These are phyloP conservation scores for Candida tropicalis DNA, from an alignment of 1,139 yeast genomes.

Conservation along the genomic window DNA sequence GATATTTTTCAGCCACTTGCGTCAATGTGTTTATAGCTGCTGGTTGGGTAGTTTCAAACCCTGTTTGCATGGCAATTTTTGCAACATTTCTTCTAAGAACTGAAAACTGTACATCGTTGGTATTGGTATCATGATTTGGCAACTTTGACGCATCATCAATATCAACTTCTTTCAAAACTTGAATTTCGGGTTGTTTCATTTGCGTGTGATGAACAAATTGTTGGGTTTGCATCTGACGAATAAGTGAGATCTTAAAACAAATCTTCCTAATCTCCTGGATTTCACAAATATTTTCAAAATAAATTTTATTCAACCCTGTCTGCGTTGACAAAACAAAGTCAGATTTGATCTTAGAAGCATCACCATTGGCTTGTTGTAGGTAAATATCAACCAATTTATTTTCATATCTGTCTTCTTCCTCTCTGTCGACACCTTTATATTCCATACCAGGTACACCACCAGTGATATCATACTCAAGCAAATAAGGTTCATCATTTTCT, in stretches of 20 bases:
- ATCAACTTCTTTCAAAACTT: slow-evolving; percentile 65
- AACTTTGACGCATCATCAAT: slow-evolving; percentile 78
- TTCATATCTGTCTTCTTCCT: slow-evolving; percentile 51
- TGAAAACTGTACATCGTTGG: slow-evolving; percentile 60
- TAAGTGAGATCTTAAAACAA: slow-evolving; percentile 85
- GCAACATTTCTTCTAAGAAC: slow-evolving; percentile 72
- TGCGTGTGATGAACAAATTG: slow-evolving; percentile 76
- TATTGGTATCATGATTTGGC: slow-evolving; percentile 62
- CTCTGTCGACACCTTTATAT: slow-evolving; percentile 53
- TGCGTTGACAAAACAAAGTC: slow-evolving; percentile 39
- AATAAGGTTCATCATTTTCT: slow-evolving; percentile 65
- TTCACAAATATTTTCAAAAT: slow-evolving; percentile 67
- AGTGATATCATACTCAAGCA: slow-evolving; percentile 81
- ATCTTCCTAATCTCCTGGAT: slow-evolving; percentile 88
- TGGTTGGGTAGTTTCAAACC: slow-evolving; percentile 84
- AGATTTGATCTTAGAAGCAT: slow-evolving; percentile 29
- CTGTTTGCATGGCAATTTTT: slow-evolving; percentile 88
- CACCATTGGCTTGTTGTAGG: slow-evolving; percentile 34
- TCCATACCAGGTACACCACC: slow-evolving; percentile 77
- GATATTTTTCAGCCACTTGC: slow-evolving; percentile 79
- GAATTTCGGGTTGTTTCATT: slow-evolving; percentile 69
- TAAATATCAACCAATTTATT: slow-evolving; percentile 44
- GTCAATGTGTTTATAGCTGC: slow-evolving; percentile 79
- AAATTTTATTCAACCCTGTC: slow-evolving; percentile 62
- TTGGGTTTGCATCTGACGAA: slow-evolving; percentile 89